Conservation (phyloP, 2,329 filamentous ascomycete species). For the Leptographium radiaticola region DNA sequence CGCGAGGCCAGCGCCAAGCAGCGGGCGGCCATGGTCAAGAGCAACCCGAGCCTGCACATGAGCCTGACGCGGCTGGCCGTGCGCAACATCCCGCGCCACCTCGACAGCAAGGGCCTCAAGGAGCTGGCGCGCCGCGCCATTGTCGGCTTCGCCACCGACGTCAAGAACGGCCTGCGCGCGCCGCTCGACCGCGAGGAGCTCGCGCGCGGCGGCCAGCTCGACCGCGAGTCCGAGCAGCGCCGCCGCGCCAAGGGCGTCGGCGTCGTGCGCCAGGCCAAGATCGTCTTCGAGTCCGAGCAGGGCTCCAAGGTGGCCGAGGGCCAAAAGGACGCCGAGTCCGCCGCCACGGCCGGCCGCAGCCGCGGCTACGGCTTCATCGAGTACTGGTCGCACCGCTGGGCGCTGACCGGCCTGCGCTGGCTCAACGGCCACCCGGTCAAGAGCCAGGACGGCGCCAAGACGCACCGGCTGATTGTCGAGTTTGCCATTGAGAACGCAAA, state of each 20-base stretch:
- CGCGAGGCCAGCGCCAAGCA: slow-evolving; percentile 78
- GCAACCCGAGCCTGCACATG: slow-evolving; percentile 78
- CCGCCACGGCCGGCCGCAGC: slow-evolving; percentile 40
- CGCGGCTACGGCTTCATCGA: slow-evolving; percentile 96
- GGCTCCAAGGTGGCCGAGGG: slow-evolving; percentile 73
- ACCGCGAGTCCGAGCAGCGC: slow-evolving; percentile 65
- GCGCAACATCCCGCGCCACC: slow-evolving; percentile 75
- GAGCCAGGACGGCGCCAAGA: slow-evolving; percentile 52
- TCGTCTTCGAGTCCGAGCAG: slow-evolving; percentile 80
- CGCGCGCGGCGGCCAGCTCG: slow-evolving; percentile 63
- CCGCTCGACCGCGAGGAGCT: slow-evolving; percentile 85
- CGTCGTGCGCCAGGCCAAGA: slow-evolving; percentile 86
- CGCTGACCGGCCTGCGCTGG: slow-evolving; percentile 88
- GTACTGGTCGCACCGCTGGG: slow-evolving; percentile 85
- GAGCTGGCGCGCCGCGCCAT: slow-evolving; percentile 82
- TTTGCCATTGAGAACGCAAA: slow-evolving; percentile 98
- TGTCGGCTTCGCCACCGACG: slow-evolving; percentile 85
- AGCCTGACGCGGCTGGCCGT: slow-evolving; percentile 83
- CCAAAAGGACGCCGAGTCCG: slow-evolving; percentile 36
- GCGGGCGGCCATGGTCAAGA: slow-evolving; percentile 79
- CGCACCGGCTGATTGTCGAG: slow-evolving; percentile 83
- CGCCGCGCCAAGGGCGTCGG: slow-evolving; percentile 71
- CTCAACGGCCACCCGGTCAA: slow-evolving; percentile 64
- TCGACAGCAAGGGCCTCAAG: slow-evolving; percentile 81
- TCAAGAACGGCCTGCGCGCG: slow-evolving; percentile 62